Percentiles rank a stretch among this genome's conserved stretches.
These are phyloP conservation scores for Syncephalastrum monosporum DNA, from an alignment of 371 early-diverging fungal species.

Conservation along the genomic window DNA sequence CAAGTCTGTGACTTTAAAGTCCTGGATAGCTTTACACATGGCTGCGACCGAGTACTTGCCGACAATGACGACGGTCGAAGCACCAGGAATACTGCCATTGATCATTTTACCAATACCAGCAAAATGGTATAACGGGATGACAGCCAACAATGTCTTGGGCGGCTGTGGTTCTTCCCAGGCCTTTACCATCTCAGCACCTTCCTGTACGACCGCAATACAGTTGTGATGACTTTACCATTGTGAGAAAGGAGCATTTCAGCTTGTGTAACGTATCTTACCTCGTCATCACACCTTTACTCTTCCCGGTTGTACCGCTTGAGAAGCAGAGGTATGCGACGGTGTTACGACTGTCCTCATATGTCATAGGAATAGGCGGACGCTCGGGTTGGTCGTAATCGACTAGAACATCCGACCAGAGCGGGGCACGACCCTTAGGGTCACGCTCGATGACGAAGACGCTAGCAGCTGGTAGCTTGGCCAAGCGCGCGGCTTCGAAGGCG, in stretches of 20 bases:
- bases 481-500: conserved; percentile 49
- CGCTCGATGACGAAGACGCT: conserved; percentile 8
- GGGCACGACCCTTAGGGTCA: conserved; percentile 12
- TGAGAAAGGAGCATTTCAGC: background rate
- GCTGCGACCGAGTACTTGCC: conserved; percentile 10
- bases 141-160: background rate
- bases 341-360: conserved; percentile 6
- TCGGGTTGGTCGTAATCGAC: conserved; percentile 6
- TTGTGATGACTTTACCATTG: conserved; percentile 6
- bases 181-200: background rate
- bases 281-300: conserved; percentile 21
- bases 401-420: conserved; percentile 9
- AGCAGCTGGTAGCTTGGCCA: conserved; percentile 36
- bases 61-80: conserved; percentile 6
- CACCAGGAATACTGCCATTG: conserved; percentile 1
- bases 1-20: conserved; percentile 47
- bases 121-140: conserved; percentile 14
- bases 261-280: conserved; percentile 10
- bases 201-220: conserved; percentile 10
- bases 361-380: conserved; percentile 5
- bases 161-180: background rate
- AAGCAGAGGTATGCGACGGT: conserved; percentile 18
- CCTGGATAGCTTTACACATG: conserved; percentile 51
- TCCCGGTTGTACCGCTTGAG: conserved; percentile 28
- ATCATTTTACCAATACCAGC: conserved; percentile 5